Evolutionary conservation across 2,329 filamentous ascomycete species (phyloP).

Genomic region (Neopestalotiopsis sp.): DNA sequence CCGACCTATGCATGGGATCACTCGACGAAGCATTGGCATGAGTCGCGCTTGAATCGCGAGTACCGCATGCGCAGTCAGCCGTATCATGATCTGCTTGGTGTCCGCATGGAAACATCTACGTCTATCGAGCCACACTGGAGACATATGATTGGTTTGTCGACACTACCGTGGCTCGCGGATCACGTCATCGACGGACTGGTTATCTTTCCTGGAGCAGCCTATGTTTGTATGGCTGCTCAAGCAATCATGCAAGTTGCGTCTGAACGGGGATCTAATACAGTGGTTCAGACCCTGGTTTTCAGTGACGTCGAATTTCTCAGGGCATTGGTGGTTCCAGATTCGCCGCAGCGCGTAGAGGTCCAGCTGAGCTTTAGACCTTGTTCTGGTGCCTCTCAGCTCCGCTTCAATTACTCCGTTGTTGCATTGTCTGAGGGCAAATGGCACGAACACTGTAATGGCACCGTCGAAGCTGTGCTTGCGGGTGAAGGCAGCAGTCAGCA

Average conservation of each 20-base stretch:
- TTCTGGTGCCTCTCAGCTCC: background rate
- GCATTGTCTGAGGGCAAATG: slow-evolving; percentile 21
- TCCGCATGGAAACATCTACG: background rate
- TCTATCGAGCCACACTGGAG: slow-evolving; percentile 21
- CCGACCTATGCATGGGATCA: slow-evolving; percentile 25
- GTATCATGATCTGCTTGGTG: slow-evolving; percentile 25
- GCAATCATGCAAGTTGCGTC: slow-evolving; percentile 22
- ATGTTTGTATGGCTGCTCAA: slow-evolving; percentile 26
- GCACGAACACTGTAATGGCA: slow-evolving; percentile 23
- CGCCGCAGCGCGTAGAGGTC: slow-evolving; percentile 20
- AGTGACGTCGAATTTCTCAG: slow-evolving; percentile 22
- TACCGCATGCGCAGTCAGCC: slow-evolving; percentile 5
- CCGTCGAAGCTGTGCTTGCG: slow-evolving; percentile 14
- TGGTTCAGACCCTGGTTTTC: slow-evolving; percentile 18
- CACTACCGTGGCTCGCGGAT: slow-evolving; percentile 27
- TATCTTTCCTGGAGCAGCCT: slow-evolving; percentile 28
- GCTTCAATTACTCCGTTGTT: slow-evolving; percentile 19
- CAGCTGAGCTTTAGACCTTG: slow-evolving; percentile 22
- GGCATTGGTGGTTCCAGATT: slow-evolving; percentile 22
- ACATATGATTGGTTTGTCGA: slow-evolving; percentile 20
- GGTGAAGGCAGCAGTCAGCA: slow-evolving; percentile 4
- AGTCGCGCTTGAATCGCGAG: slow-evolving; percentile 20
- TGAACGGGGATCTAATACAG: slow-evolving; percentile 4
- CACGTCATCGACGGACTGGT: slow-evolving; percentile 25
- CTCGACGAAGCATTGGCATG: slow-evolving; percentile 25